Evolutionary conservation across 2,329 filamentous ascomycete genomes (phyloP).

Genomic region (Botrytis galanthina): DNA sequence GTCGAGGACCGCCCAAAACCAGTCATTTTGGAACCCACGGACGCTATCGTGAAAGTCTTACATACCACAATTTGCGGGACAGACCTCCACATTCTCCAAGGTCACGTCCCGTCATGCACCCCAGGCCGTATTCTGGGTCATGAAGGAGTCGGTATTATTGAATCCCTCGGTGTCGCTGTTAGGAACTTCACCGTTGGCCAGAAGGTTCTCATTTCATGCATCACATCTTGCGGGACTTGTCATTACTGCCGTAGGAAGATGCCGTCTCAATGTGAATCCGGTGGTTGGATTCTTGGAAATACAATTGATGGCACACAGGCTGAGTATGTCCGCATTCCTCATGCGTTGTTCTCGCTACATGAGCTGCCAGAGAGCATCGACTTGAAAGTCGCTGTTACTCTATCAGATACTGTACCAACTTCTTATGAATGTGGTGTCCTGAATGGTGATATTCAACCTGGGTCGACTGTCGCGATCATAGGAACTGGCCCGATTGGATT

Average conservation of each 20-base stretch:
- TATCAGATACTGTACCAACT: constrained; percentile 57
- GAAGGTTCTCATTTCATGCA: constrained; percentile 51
- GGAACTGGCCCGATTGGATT: constrained; percentile 48
- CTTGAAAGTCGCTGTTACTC: constrained; percentile 68
- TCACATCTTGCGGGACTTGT: constrained; percentile 52
- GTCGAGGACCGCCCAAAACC: constrained; percentile 52
- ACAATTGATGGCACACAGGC: constrained; percentile 76
- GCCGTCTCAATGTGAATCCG: constrained; percentile 52
- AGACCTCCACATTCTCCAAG: constrained; percentile 55
- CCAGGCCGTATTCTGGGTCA: constrained; percentile 51
- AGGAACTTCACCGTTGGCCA: constrained; percentile 50
- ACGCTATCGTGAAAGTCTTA: constrained; percentile 49
- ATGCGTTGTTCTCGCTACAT: constrained; percentile 78
- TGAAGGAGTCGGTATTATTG: constrained; percentile 52
- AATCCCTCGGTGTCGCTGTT: constrained; percentile 46
- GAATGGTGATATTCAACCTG: constrained; percentile 51
- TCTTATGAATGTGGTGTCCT: constrained; percentile 54
- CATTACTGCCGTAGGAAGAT: constrained; percentile 51
- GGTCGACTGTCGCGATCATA: constrained; percentile 52
- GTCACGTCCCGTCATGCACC: constrained; percentile 49
- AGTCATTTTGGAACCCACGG: constrained; percentile 43
- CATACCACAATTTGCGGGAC: constrained; percentile 54
- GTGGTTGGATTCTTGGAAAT: constrained; percentile 55
- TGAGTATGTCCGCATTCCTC: constrained; percentile 80
- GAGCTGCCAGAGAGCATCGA: constrained; percentile 74